phyloP scores from a whole-genome alignment of 345 rosid species.

The Trapa bicornis region DNA sequence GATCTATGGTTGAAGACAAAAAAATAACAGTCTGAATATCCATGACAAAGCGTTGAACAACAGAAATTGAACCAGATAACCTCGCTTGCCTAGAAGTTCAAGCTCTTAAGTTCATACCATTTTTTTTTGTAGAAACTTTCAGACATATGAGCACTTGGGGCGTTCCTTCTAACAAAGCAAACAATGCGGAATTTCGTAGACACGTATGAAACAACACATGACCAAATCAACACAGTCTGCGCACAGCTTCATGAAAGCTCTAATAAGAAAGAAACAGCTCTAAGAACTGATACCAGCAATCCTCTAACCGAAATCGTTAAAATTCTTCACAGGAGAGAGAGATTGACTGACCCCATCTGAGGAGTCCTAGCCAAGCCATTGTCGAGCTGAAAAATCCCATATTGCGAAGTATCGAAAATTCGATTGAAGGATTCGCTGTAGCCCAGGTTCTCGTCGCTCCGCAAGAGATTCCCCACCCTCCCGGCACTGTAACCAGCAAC shows the following conservation, averaged over 20 bases:
- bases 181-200: background rate
- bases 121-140: background rate
- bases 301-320: background rate
- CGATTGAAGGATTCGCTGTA: slow-evolving; percentile 31
- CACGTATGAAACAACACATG: background rate
- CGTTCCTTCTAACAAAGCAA: background rate
- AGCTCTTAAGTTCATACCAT: background rate
- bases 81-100: background rate
- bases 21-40: background rate
- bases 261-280: background rate
- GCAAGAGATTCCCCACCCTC: slow-evolving; percentile 31
- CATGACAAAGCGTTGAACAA: background rate
- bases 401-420: slow-evolving; percentile 62
- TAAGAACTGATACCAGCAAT: background rate
- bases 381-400: slow-evolving; percentile 65
- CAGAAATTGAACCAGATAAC: background rate
- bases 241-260: background rate
- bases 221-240: background rate
- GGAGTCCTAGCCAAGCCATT: slow-evolving; percentile 84
- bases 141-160: background rate
- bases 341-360: slow-evolving; percentile 71
- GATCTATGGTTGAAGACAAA: background rate
- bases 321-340: slow-evolving; percentile 11
- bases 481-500: slow-evolving; percentile 22
- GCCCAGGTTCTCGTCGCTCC: slow-evolving; percentile 17